Conservation (phyloP, 169 alveolate genomes). For the Plasmodium falciparum region DNA sequence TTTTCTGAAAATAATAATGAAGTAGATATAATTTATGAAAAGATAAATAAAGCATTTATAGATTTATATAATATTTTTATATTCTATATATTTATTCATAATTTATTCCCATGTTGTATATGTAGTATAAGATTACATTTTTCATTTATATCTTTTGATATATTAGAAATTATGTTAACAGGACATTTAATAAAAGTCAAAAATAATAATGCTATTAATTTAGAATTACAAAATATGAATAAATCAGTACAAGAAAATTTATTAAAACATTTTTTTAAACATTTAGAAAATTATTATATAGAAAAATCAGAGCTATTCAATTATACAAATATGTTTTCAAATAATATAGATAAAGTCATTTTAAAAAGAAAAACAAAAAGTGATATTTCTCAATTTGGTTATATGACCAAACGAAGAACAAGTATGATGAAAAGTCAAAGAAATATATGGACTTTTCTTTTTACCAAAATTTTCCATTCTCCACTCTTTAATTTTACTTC, state of each 20-base stretch:
- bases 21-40: slow-evolving; percentile 57
- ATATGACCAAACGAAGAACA: slow-evolving; percentile 7
- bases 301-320: slow-evolving; percentile 35
- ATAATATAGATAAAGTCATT: slow-evolving; percentile 3
- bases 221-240: slow-evolving; percentile 47
- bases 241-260: slow-evolving; percentile 50
- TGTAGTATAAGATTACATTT: slow-evolving; percentile 38
- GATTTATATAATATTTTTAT: slow-evolving; percentile 59
- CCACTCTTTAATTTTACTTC: not conserved
- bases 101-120: slow-evolving; percentile 62
- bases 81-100: slow-evolving; percentile 47
- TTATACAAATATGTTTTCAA: slow-evolving; percentile 20
- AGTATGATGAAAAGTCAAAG: slow-evolving; percentile 5
- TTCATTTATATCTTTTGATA: slow-evolving; percentile 40
- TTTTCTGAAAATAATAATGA: slow-evolving; percentile 62
- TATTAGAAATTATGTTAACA: slow-evolving; percentile 67
- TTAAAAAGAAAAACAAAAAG: not conserved
- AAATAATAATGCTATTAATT: slow-evolving; percentile 44
- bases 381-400: slow-evolving; percentile 7
- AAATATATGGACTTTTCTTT: not conserved
- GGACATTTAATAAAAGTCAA: slow-evolving; percentile 73
- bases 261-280: slow-evolving; percentile 64
- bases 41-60: slow-evolving; percentile 52
- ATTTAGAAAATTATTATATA: slow-evolving; percentile 69
- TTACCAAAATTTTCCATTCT: not conserved